Percentiles rank a stretch among this genome's conserved stretches.
phyloP scores from a whole-genome alignment of 257 asterid species.

The Nicotiana knightiana region DNA sequence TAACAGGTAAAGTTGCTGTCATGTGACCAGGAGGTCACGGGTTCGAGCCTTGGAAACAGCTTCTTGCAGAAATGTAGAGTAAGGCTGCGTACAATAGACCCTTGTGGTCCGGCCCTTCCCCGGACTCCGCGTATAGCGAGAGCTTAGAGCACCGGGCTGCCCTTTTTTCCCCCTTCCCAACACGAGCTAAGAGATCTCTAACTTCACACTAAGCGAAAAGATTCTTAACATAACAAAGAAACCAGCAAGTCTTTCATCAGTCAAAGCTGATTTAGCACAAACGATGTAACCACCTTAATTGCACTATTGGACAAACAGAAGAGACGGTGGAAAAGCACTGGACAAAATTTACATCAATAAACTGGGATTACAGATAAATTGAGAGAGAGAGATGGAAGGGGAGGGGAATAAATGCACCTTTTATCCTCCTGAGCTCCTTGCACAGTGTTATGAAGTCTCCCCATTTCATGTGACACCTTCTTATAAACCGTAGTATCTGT shows the following conservation, averaged over 20 bases:
- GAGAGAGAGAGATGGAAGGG: background rate
- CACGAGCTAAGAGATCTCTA: background rate
- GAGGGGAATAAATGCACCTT: constrained; percentile 46
- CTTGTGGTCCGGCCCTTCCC: no score
- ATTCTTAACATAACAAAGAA: background rate
- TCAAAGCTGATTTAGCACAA: background rate
- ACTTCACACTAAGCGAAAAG: background rate
- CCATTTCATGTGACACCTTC: constrained; percentile 99
- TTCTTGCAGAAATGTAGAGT: no score
- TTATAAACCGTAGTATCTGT: constrained; percentile 95
- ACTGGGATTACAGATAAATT: background rate
- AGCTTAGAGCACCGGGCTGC: no score
- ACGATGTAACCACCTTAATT: no score
- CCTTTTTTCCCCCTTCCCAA: background rate
- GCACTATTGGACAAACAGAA: background rate
- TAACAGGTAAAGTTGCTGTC: no score
- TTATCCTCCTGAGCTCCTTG: constrained; percentile 99
- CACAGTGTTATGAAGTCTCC: constrained; percentile 98
- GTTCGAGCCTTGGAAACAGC: no score
- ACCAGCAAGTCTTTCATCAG: background rate
- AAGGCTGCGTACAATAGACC: no score
- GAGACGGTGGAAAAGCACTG: background rate
- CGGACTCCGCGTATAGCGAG: no score
- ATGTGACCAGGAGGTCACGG: no score
- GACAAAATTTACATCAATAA: background rate